Percentiles rank a stretch among this genome's conserved stretches.
These are phyloP conservation scores for Solanum clarkiae DNA, from an alignment of 257 asterid genomes.

Conservation along the genomic window DNA sequence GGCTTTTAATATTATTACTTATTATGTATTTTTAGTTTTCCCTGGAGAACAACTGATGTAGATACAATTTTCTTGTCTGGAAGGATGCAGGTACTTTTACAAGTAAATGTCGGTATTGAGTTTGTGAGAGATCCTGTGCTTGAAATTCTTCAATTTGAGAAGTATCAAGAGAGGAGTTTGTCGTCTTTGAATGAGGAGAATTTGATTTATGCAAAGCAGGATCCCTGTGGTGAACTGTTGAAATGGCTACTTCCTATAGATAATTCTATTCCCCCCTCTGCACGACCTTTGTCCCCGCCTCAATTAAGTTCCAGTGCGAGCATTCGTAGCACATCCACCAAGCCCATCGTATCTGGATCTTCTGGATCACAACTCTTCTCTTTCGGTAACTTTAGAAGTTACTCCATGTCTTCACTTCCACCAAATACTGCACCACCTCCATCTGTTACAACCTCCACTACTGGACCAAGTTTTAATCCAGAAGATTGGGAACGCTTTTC, in stretches of 20 bases:
- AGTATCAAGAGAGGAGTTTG: slow-evolving; percentile 42
- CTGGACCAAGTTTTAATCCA: slow-evolving; percentile 41
- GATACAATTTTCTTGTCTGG: slow-evolving; percentile 57
- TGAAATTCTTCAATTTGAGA: slow-evolving; percentile 94
- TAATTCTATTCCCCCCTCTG: slow-evolving; percentile 60
- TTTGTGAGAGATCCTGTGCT: slow-evolving; percentile 71
- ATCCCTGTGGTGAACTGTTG: slow-evolving; percentile 69
- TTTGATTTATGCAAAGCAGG: slow-evolving; percentile 29
- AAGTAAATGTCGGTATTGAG: slow-evolving; percentile 70
- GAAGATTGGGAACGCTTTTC: slow-evolving; percentile 83
- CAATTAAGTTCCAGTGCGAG: slow-evolving; percentile 50
- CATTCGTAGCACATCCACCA: slow-evolving; percentile 59
- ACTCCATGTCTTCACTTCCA: slow-evolving; percentile 95
- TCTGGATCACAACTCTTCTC: slow-evolving; percentile 86
- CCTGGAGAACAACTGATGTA: slow-evolving; percentile 30
- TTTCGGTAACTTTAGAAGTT: slow-evolving; percentile 86
- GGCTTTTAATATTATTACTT: not conserved
- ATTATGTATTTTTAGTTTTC: not conserved
- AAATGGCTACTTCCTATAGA: slow-evolving; percentile 97
- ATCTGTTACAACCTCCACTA: slow-evolving; percentile 34
- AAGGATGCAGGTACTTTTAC: slow-evolving; percentile 99
- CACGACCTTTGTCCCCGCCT: slow-evolving; percentile 67
- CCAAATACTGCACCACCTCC: slow-evolving; percentile 48
- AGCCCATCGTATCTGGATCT: slow-evolving; percentile 46
- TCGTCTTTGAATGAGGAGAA: slow-evolving; percentile 31